Percentiles rank a stretch among this genome's conserved stretches.
phyloP scores from a whole-genome alignment of 768 basidiomycete genomes.

The Kwoniella sp. region DNA sequence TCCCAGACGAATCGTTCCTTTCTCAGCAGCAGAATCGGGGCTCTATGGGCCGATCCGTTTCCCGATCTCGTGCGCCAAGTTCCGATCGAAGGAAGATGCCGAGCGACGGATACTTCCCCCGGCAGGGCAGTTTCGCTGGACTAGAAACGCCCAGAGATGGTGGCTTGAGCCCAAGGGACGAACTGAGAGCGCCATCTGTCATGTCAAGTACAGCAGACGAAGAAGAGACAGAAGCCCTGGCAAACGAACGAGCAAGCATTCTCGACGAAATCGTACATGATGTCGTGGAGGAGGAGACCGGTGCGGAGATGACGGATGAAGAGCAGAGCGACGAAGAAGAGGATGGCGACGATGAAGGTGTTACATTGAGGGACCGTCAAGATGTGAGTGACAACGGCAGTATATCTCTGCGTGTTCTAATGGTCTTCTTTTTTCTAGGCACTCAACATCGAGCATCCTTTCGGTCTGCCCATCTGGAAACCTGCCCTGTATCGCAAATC shows the following conservation, averaged over 20 bases:
- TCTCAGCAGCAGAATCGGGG: constrained; percentile 26
- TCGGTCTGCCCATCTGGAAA: constrained; percentile 99
- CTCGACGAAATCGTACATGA: constrained; percentile 48
- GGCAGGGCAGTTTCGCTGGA: constrained; percentile 25
- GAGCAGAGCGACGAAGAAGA: constrained; percentile 42
- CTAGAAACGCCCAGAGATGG: constrained; percentile 37
- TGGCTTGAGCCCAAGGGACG: constrained; percentile 38
- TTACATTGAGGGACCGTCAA: constrained; percentile 92
- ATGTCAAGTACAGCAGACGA: constrained; percentile 51
- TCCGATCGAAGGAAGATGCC: constrained; percentile 20
- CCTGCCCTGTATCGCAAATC: constrained; percentile 98
- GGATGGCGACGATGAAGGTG: constrained; percentile 71
- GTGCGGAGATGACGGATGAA: constrained; percentile 28
- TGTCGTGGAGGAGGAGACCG: constrained; percentile 39
- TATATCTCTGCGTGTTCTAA: background rate
- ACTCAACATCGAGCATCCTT: constrained; percentile 98
- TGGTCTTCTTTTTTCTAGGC: constrained; percentile 46
- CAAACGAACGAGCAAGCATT: constrained; percentile 30
- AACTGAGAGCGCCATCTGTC: constrained; percentile 32
- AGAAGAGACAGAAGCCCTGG: constrained; percentile 33
- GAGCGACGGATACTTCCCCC: constrained; percentile 36
- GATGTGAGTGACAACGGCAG: constrained; percentile 62
- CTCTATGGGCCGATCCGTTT: constrained; percentile 35
- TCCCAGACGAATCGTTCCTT: constrained; percentile 26
- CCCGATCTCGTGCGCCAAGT: constrained; percentile 36